These are phyloP conservation scores for Candida sonorensis DNA, from an alignment of 805 yeast genomes.

Conservation along the genomic window DNA sequence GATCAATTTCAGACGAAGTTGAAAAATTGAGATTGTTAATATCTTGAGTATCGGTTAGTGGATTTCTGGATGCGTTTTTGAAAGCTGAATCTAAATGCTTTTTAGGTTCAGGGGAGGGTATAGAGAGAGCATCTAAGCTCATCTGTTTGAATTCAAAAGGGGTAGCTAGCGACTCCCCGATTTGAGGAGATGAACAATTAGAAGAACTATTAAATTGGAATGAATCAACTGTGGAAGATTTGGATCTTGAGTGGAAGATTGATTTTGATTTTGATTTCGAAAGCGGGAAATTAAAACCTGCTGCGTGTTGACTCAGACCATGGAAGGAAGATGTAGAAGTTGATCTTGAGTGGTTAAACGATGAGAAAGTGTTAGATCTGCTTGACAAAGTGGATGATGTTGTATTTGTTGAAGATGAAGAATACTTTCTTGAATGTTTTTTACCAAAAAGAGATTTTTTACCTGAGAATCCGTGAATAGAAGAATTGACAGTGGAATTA, in stretches of 20 bases:
- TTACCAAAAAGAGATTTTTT: too few species aligned
- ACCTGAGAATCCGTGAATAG: too few species aligned
- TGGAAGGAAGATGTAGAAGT: slow-evolving; percentile 13
- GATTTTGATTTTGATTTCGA: slow-evolving; percentile 2
- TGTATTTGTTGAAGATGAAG: slow-evolving; percentile 6
- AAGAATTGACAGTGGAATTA: too few species aligned
- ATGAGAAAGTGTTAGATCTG: slow-evolving; percentile 5
- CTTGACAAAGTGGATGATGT: slow-evolving; percentile 4
- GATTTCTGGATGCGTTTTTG: too few species aligned
- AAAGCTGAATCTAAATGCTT: too few species aligned
- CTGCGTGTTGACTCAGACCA: too few species aligned
- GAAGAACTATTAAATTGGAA: too few species aligned
- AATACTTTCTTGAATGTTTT: not conserved
- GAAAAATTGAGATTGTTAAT: not conserved
- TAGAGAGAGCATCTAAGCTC: slow-evolving; percentile 8
- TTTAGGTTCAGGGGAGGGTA: slow-evolving; percentile 7
- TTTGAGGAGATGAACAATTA: too few species aligned
- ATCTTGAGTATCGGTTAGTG: too few species aligned
- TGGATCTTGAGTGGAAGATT: slow-evolving; percentile 11
- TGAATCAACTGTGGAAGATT: slow-evolving; percentile 4
- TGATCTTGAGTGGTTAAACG: slow-evolving; percentile 15
- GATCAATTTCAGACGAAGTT: slow-evolving; percentile 16
- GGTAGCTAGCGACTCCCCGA: too few species aligned
- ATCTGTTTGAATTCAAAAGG: slow-evolving; percentile 7
- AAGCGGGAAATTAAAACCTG: too few species aligned